A percentile compares a stretch with the other conserved stretches of the same genome.
Conservation (phyloP, 495 filamentous ascomycete species). For the Penicillium taxi region DNA sequence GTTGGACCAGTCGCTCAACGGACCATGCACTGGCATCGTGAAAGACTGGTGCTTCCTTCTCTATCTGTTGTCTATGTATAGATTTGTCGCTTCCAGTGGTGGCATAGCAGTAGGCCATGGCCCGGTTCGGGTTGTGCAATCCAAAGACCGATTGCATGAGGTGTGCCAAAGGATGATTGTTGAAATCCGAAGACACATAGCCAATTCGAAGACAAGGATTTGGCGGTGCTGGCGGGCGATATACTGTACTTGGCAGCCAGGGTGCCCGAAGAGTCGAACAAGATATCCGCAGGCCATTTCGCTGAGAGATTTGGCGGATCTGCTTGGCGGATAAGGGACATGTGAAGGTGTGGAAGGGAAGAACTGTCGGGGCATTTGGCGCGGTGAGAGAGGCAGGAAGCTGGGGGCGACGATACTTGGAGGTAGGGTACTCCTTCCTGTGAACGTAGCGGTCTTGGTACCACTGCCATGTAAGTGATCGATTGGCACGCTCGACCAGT, state of each 20-base stretch:
- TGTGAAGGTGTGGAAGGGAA: constrained; percentile 99
- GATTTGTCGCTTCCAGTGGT: constrained; percentile 90
- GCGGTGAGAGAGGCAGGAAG: constrained; percentile 68
- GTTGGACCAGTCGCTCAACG: constrained; percentile 74
- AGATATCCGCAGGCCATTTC: constrained; percentile 90
- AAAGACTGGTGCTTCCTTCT: constrained; percentile 88
- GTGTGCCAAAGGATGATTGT: constrained; percentile 95
- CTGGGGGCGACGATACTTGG: constrained; percentile 64
- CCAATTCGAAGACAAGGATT: constrained; percentile 78
- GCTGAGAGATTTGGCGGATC: constrained; percentile 89
- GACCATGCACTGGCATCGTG: constrained; percentile 82
- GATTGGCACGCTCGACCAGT: constrained; percentile 76
- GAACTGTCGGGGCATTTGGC: constrained; percentile 85
- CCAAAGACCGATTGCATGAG: constrained; percentile 99
- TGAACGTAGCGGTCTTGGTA: constrained; percentile 76
- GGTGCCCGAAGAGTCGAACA: constrained; percentile 75
- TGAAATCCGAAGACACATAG: constrained; percentile 98
- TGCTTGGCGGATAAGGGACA: constrained; percentile 89
- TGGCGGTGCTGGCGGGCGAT: constrained; percentile 74
- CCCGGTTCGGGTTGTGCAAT: constrained; percentile 63
- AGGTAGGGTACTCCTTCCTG: constrained; percentile 45
- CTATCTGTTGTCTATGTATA: constrained; percentile 86
- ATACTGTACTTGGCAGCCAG: constrained; percentile 80
- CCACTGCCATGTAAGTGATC: constrained; percentile 72
- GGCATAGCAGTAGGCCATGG: constrained; percentile 92